Base-by-base conservation (phyloP, 345 rosid genomes). In the Viola odorata region DNA sequence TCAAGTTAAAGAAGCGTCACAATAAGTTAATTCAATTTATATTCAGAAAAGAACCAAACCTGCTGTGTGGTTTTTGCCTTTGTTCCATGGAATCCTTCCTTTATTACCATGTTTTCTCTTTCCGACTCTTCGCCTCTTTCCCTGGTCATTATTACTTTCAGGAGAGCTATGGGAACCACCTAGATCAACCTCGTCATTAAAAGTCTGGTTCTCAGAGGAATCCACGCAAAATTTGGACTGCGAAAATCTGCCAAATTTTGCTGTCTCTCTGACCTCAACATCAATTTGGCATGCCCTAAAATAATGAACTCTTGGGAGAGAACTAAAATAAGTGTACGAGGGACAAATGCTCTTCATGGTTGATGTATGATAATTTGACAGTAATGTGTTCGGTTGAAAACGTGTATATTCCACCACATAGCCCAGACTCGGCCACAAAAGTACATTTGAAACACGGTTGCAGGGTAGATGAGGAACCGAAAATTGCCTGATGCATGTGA, bases 61-160 rank as follows among this genome's bases (percentile, higher is more conserved):
- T 67, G 75, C 80, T 63, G 81, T 74, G 63, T 92, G 98, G 70
- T 75, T 75, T 67, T 45, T 73, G 63, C 94, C 96, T 76, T 81
- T 86, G 79, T 91, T 91, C 96, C 96, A 91, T 12, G 98, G 95
- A 3, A 82, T 75, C 41, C 68, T 84, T 68, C 98, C 96, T 73
- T 82, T 89, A 63, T 85, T 92, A 10, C 89, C 89, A 64, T 81
- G 76, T 5, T 83, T 84, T 67, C 75, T 85, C 69, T 79, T 84
- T 73, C 82, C 80, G 74, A 81, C 78, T 74, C 87, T 75, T 73
- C 79, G 71, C 54, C 41, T 74, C 71, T 77, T 85, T 59, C 65
- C 82, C 8, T 45, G 2, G 36, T 45, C 71, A 56, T 40, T 45
- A 8, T 53, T 15, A 61, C 51, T 55, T 61, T 41, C 67, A 17